These are phyloP conservation scores for Talaromyces amestolkiae DNA, from an alignment of 2,329 filamentous ascomycete genomes.

Conservation along the genomic window DNA sequence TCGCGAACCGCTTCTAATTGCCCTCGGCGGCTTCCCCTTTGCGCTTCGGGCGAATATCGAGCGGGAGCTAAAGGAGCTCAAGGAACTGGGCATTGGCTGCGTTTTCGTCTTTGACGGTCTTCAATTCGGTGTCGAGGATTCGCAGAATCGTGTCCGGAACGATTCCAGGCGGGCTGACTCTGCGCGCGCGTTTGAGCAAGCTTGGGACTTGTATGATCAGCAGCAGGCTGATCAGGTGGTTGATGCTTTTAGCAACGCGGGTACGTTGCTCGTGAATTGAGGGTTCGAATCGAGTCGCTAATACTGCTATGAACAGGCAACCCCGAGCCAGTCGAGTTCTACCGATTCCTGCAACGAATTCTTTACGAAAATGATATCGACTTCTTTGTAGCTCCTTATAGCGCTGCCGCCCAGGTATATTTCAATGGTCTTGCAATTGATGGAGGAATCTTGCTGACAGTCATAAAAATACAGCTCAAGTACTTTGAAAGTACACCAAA, in stretches of 20 bases:
- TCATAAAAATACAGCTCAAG: slow-evolving; percentile 53
- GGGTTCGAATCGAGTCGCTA: neutral
- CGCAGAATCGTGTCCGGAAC: slow-evolving; percentile 58
- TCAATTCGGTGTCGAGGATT: slow-evolving; percentile 72
- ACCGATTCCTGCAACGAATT: slow-evolving; percentile 72
- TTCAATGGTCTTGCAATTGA: neutral
- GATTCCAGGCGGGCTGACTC: slow-evolving; percentile 62
- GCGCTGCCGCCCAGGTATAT: slow-evolving; percentile 76
- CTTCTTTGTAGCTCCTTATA: slow-evolving; percentile 82
- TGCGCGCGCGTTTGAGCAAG: slow-evolving; percentile 68
- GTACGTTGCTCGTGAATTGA: slow-evolving; percentile 45
- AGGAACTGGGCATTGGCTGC: slow-evolving; percentile 67
- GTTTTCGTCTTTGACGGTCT: slow-evolving; percentile 92
- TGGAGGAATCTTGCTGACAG: slow-evolving; percentile 12
- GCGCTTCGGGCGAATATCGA: slow-evolving; percentile 74
- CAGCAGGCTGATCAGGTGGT: slow-evolving; percentile 79
- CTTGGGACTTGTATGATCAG: slow-evolving; percentile 84
- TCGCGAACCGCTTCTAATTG: slow-evolving; percentile 84
- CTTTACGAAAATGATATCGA: slow-evolving; percentile 67
- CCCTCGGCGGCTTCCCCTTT: slow-evolving; percentile 82
- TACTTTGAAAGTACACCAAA: slow-evolving; percentile 71
- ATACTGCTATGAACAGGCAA: slow-evolving; percentile 54
- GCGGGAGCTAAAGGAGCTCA: slow-evolving; percentile 71
- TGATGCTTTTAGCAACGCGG: slow-evolving; percentile 77
- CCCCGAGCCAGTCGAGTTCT: slow-evolving; percentile 68